Percentiles rank a stretch among this genome's conserved stretches.
Conservation (phyloP, 129 eudicot genomes). For the Chrysanthemum lavandulifolium region DNA sequence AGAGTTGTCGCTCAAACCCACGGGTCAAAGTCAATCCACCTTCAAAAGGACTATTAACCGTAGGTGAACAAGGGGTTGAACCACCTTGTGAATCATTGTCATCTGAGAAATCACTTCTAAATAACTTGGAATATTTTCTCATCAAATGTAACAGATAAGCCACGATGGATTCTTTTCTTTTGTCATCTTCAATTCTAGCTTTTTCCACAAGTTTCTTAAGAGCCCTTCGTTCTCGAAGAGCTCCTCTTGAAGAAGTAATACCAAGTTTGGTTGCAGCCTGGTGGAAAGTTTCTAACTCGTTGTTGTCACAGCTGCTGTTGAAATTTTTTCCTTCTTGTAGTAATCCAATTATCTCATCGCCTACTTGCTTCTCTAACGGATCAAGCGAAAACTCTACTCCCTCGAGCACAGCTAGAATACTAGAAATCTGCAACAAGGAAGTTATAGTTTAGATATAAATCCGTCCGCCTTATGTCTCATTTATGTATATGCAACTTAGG, state of each 20-base stretch:
- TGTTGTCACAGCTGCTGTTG: slow-evolving; percentile 57
- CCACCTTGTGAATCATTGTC: slow-evolving; percentile 90
- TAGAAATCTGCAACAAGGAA: slow-evolving; percentile 56
- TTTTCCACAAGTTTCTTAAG: slow-evolving; percentile 76
- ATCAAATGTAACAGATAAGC: slow-evolving; percentile 81
- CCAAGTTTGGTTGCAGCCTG: slow-evolving; percentile 80
- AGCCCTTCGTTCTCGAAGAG: slow-evolving; percentile 84
- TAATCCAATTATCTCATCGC: slow-evolving; percentile 76
- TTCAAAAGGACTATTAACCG: slow-evolving; percentile 68
- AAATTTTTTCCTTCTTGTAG: slow-evolving; percentile 85
- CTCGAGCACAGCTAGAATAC: slow-evolving; percentile 53
- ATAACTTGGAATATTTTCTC: slow-evolving; percentile 80
- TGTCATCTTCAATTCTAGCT: slow-evolving; percentile 86
- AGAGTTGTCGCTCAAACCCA: slow-evolving; percentile 78
- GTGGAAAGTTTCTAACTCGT: slow-evolving; percentile 83
- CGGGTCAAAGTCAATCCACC: slow-evolving; percentile 37
- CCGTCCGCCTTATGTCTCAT: not conserved
- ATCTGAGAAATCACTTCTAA: slow-evolving; percentile 82
- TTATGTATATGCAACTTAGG: slow-evolving; percentile 1
- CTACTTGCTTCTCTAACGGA: slow-evolving; percentile 83
- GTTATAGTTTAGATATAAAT: slow-evolving; percentile 8
- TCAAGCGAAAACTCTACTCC: slow-evolving; percentile 72
- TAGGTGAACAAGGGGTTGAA: slow-evolving; percentile 97
- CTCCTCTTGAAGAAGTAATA: slow-evolving; percentile 86
- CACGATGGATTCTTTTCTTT: slow-evolving; percentile 85